These are phyloP conservation scores for Amphirosellinia nigrospora DNA, from an alignment of 495 filamentous ascomycete species.

Conservation along the genomic window DNA sequence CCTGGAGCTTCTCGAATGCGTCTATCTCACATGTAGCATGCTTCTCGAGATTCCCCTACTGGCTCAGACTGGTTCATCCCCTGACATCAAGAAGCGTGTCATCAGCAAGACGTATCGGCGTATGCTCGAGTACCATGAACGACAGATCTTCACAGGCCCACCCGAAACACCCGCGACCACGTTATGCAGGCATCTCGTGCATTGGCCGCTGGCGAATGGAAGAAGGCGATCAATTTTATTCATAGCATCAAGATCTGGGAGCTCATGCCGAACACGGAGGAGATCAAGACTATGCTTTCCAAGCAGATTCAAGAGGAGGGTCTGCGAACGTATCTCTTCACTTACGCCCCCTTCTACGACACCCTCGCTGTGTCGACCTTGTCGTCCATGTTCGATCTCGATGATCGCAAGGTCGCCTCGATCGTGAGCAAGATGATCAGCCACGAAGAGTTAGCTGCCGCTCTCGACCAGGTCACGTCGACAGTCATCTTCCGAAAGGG, in stretches of 20 bases:
- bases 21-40: slow-evolving; percentile 99
- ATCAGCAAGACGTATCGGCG: slow-evolving; percentile 99
- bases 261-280: slow-evolving; percentile 83
- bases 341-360: slow-evolving; percentile 99
- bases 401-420: slow-evolving; percentile 86
- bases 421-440: slow-evolving; percentile 99
- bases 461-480: slow-evolving; percentile 95
- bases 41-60: slow-evolving; percentile 96
- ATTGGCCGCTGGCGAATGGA: slow-evolving; percentile 96
- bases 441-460: slow-evolving; percentile 95
- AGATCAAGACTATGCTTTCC: slow-evolving; percentile 95
- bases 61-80: slow-evolving; percentile 93
- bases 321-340: slow-evolving; percentile 97
- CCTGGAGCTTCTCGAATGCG: slow-evolving; percentile 95
- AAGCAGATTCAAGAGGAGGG: slow-evolving; percentile 99
- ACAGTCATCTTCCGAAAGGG: slow-evolving; percentile 99
- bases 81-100: slow-evolving; percentile 94
- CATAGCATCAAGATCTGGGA: slow-evolving; percentile 99
- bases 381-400: slow-evolving; percentile 93
- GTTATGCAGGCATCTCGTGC: slow-evolving; percentile 99
- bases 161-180: slow-evolving; percentile 98
- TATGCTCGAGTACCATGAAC: slow-evolving; percentile 98
- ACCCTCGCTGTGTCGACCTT: slow-evolving; percentile 86
- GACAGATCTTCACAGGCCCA: slow-evolving; percentile 97
- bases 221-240: slow-evolving; percentile 90